Base-by-base conservation (phyloP, 352 stramenopile species). In the Phytopythium vexans region DNA sequence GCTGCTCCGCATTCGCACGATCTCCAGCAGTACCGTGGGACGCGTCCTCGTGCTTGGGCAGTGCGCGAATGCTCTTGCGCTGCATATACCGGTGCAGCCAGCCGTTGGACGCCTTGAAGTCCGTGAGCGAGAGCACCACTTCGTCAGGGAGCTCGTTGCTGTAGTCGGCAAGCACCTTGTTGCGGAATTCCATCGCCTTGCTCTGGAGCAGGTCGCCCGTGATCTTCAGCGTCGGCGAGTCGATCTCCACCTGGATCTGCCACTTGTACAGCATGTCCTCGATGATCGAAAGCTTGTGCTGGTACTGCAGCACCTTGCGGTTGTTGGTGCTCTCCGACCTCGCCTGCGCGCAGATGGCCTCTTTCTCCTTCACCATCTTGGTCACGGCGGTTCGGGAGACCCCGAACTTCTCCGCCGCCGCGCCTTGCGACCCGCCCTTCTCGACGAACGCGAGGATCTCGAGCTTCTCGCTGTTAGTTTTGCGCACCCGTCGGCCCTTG, bases 211-310 rank as follows among this genome's bases (percentile, higher is more conserved):
- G 40, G 33, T 92, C 82, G 7, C 82, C 82, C 2, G 82, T 92
- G 51, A 92, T 72, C 52, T 90, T 90, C 0, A 89, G 35, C 6
- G 62, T 72, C 5, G 82, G 79, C 3, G 74, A 68, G 56, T 87
- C 73, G 40, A 86, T 70, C 43, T 92, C 82, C 1, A 89, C 68
- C 54, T 92, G 82, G 31, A 92, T 67, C 59, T 92, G 82, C 82
- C 82, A 92, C 54, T 89, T 89, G 66, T 89, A 86, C 34, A 92
- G 67, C 80, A 89, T 92, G 32, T 92, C 82, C 45, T 92, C 82
- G 49, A 92, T 92, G 43, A 92, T 79, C 54, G 79, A 89, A 1
- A 92, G 54, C 59, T 92, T 90, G 62, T 90, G 80, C 50, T 90
- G 82, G 36, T 92, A 90, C 48, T 90, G 82, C 50, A 92, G 55